Percentiles rank a stretch among this genome's conserved stretches.
Conservation (phyloP, 2,329 filamentous ascomycete genomes). For the Ascochyta rabiei region DNA sequence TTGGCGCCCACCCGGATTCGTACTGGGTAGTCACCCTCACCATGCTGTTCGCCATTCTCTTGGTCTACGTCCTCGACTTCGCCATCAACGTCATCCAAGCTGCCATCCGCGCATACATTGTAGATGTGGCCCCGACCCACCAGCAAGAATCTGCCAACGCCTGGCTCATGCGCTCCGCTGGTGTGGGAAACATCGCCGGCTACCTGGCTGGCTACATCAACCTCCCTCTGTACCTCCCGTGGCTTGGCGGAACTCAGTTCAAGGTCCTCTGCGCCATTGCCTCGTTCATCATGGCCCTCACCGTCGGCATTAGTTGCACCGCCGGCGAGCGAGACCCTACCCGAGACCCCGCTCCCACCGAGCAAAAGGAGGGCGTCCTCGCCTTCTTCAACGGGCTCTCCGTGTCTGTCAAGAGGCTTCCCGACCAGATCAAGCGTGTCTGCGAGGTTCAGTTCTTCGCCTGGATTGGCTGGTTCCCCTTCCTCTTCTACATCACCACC, state of each 20-base stretch:
- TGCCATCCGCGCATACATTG: constrained; percentile 87
- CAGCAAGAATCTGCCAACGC: constrained; percentile 94
- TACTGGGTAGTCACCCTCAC: constrained; percentile 67
- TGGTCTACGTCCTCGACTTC: constrained; percentile 91
- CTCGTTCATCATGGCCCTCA: constrained; percentile 71
- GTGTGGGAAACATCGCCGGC: constrained; percentile 87
- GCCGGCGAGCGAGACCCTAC: constrained; percentile 79
- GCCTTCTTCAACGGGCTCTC: constrained; percentile 82
- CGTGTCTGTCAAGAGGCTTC: constrained; percentile 76
- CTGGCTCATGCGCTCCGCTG: constrained; percentile 87
- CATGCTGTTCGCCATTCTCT: constrained; percentile 80
- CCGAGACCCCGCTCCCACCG: constrained; percentile 65
- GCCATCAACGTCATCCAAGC: constrained; percentile 97
- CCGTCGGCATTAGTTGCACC: constrained; percentile 72
- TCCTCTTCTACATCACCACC: constrained; percentile 93
- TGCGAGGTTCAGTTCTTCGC: constrained; percentile 71
- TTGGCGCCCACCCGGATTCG: constrained; percentile 72
- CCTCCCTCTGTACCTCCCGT: constrained; percentile 75
- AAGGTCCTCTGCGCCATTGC: constrained; percentile 89
- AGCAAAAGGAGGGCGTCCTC: constrained; percentile 68
- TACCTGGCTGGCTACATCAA: constrained; percentile 87
- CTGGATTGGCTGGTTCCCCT: constrained; percentile 96
- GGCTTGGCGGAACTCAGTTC: constrained; percentile 87
- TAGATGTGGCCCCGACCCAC: constrained; percentile 88
- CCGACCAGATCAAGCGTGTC: constrained; percentile 80